Evolutionary conservation across 345 rosid species (phyloP).

Genomic region (Clarkia xantiana): DNA sequence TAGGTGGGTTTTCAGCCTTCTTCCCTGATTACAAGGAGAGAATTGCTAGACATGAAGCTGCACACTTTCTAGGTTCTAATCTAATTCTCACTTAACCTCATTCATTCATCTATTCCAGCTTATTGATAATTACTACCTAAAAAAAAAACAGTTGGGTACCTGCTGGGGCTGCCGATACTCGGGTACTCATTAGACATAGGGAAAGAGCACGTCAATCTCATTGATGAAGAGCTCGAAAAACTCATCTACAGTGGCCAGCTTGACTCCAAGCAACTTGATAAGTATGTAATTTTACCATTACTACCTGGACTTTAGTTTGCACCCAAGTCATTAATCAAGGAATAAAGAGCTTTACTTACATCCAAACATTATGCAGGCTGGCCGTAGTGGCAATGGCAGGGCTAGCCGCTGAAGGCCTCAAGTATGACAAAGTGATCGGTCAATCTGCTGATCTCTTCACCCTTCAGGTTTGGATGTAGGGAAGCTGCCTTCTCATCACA

Average conservation of each 20-base stretch:
- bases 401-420: conserved; percentile 85
- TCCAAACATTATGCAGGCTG: conserved; percentile 27
- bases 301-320: background rate
- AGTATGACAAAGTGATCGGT: conserved; percentile 84
- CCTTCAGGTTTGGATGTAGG: conserved; percentile 48
- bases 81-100: background rate
- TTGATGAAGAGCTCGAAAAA: conserved; percentile 63
- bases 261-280: conserved; percentile 71
- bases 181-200: conserved; percentile 87
- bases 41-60: conserved; percentile 77
- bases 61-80: conserved; percentile 68
- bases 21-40: conserved; percentile 90
- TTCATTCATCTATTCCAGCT: background rate
- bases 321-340: no score
- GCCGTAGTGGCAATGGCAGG: conserved; percentile 92
- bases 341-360: no score
- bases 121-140: background rate
- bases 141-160: conserved; percentile 46
- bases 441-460: conserved; percentile 97
- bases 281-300: conserved; percentile 17
- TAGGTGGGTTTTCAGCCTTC: conserved; percentile 53
- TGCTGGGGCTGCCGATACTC: conserved; percentile 78
- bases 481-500: background rate
- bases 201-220: conserved; percentile 86
- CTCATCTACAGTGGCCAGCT: conserved; percentile 84